Base-by-base conservation (phyloP, 768 basidiomycete species). In the Kwoniella heveanensis region DNA sequence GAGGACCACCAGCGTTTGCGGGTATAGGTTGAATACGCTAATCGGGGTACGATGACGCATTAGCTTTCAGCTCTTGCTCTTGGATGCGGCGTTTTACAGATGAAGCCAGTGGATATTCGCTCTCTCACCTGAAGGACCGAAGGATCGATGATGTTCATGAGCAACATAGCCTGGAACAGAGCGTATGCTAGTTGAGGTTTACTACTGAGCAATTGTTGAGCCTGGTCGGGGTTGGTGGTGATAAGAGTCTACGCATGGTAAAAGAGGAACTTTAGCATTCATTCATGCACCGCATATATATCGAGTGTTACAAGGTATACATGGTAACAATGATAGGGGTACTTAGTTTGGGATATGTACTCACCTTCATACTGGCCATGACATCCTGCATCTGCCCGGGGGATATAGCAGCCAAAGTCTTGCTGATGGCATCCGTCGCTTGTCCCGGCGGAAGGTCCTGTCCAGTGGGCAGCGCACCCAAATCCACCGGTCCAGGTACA, bases 131-230 rank as follows among this genome's bases (percentile, higher is more conserved):
- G 86, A 2, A 99, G 83, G 52, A 96, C 87, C 4, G 86, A 85
- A 2, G 90, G 85, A 68, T 97, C 93, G 44, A 98, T 90, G 19
- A 98, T 91, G 72, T 93, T 91, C 84, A 94, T 91, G 52, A 97
- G 82, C 9, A 98, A 82, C 67, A 99, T 85, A 0, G 91, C 90
- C 81, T 97, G 94, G 83, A 98, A 96, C 15, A 98, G 84, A 3
- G 96, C 96, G 78, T 97, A 98, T 1, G 92, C 89, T 4, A 96
- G 85, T 81, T 98, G 95, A 19, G 96, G 96, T 71, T 97, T 89
- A 19, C 87, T 84, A 25, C 86, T 82, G 48, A 99, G 85, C 39
- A 98, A 82, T 1, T 84, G 82, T 57, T 88, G 85, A 32, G 95
- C 94, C 81, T 93, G 89, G 54, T 95, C 92, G 9, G 94, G 92